Percentiles rank a stretch among this genome's conserved stretches.
phyloP scores from a whole-genome alignment of 257 asterid species.

The Solanum chmielewskii region DNA sequence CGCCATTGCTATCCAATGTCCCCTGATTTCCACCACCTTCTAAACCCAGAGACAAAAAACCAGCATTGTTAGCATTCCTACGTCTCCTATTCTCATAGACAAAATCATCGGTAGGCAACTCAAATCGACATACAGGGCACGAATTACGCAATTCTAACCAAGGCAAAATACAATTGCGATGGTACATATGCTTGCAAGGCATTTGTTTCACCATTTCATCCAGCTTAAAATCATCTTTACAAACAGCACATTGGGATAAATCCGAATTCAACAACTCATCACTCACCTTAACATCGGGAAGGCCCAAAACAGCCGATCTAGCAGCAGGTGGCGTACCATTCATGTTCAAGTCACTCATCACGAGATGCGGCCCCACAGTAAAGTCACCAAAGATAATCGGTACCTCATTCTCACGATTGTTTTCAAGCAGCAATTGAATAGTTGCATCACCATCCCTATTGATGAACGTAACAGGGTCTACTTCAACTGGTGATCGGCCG shows the following conservation, averaged over 20 bases:
- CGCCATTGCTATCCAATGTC: no score
- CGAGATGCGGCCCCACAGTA: slow-evolving; percentile 22
- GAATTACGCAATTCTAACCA: neutral
- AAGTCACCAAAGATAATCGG: slow-evolving; percentile 32
- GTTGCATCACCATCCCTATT: slow-evolving; percentile 46
- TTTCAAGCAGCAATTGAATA: slow-evolving; percentile 51
- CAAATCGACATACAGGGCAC: no score
- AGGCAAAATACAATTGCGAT: slow-evolving; percentile 20
- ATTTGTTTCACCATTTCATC: slow-evolving; percentile 22
- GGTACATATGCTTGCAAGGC: slow-evolving; percentile 34
- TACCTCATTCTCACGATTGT: slow-evolving; percentile 20
- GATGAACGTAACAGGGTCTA: slow-evolving; percentile 43
- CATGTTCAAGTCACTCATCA: slow-evolving; percentile 23
- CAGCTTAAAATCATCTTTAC: slow-evolving; percentile 24
- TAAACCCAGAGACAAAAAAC: no score
- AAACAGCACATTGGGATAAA: slow-evolving; percentile 32
- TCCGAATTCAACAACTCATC: neutral
- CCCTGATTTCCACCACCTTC: no score
- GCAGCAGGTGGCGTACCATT: slow-evolving; percentile 31
- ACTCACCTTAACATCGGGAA: slow-evolving; percentile 17
- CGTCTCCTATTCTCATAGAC: no score
- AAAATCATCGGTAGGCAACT: no score
- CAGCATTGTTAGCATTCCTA: no score
- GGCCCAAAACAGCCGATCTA: slow-evolving; percentile 11
- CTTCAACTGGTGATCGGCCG: slow-evolving; percentile 36